A percentile compares a stretch with the other conserved stretches of the same genome.
phyloP scores from a whole-genome alignment of 2,329 filamentous ascomycete species.

The Emergomyces orientalis region DNA sequence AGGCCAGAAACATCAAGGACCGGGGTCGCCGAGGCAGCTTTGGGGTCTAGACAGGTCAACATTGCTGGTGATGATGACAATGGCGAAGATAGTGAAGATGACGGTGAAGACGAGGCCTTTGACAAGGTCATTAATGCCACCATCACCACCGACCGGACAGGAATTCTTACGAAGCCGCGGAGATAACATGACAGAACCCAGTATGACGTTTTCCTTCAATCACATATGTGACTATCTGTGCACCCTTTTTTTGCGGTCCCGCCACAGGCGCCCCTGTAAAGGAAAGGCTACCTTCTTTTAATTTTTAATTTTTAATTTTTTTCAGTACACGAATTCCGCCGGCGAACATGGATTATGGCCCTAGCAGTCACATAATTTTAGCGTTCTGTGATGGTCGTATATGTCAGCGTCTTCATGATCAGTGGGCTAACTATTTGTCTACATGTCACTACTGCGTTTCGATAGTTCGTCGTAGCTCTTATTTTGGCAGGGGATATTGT shows the following conservation, averaged over 20 bases:
- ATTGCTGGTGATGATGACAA: neutral
- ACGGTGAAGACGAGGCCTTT: slow-evolving; percentile 65
- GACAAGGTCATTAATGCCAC: slow-evolving; percentile 90
- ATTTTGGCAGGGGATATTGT: neutral
- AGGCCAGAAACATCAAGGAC: slow-evolving; percentile 42
- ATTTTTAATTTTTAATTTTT: too few relatives aligned
- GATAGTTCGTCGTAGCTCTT: neutral
- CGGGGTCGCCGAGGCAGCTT: slow-evolving; percentile 21
- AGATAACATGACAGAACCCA: slow-evolving; percentile 20
- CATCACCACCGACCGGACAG: slow-evolving; percentile 76
- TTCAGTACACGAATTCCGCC: neutral
- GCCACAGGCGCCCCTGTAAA: neutral
- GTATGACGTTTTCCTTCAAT: neutral
- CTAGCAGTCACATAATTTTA: neutral
- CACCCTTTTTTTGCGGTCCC: neutral
- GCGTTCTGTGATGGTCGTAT: neutral
- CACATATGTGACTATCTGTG: neutral
- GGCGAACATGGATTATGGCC: neutral
- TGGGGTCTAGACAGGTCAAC: neutral
- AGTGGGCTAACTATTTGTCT: neutral
- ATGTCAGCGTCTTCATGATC: neutral
- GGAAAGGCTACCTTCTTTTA: neutral
- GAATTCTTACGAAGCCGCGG: slow-evolving; percentile 55
- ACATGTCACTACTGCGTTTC: neutral
- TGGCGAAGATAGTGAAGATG: slow-evolving; percentile 45